Base-by-base conservation (phyloP, 2,329 filamentous ascomycete genomes). In the Sporothrix brunneoviolacea region DNA sequence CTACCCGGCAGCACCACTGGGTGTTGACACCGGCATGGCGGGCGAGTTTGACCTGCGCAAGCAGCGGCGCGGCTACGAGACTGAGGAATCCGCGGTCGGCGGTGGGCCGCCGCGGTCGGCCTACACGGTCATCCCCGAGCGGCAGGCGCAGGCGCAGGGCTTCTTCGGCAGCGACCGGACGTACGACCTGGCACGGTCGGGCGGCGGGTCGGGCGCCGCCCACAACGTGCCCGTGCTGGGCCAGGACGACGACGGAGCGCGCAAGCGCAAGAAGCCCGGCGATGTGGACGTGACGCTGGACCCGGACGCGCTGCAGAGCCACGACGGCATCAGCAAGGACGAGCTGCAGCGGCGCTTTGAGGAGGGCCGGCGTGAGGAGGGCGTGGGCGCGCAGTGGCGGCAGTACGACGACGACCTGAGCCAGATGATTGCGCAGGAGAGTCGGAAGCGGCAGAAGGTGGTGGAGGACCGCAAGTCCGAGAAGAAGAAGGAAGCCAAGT, bases 111-210 rank as follows among this genome's bases (percentile, higher is more conserved):
- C 87, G 8, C 83, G 88, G 56, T 84, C 84, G 19, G 90, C 93
- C 15, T 95, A 93, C 67, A 90, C 89, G 18, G 84, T 98, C 42
- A 79, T 98, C 19, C 89, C 89, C 10, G 91, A 98, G 70, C 86
- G 87, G 52, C 84, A 91, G 63, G 84, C 91, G 19, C 82, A 85
- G 46, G 82, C 88, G 5, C 86, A 91, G 59, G 93, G 93, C 40
- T 97, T 98, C 79, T 97, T 98, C 65, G 93, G 93, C 59, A 91
- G 88, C 60, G 91, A 97, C 64, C 86, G 89, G 62, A 86, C 86
- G 15, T 98, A 98, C 69, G 91, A 98, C 68, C 77, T 98, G 19
- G 62, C 64, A 55, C 84, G 81, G 72, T 56, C 73, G 18, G 37
- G 18, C 8, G 36, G 50, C 65, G 64, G 52, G 72, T 56, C 73